Percentiles rank a stretch among this genome's conserved stretches.
Evolutionary conservation across 345 rosid genomes (phyloP).

Genomic region (Trapa bicornis): DNA sequence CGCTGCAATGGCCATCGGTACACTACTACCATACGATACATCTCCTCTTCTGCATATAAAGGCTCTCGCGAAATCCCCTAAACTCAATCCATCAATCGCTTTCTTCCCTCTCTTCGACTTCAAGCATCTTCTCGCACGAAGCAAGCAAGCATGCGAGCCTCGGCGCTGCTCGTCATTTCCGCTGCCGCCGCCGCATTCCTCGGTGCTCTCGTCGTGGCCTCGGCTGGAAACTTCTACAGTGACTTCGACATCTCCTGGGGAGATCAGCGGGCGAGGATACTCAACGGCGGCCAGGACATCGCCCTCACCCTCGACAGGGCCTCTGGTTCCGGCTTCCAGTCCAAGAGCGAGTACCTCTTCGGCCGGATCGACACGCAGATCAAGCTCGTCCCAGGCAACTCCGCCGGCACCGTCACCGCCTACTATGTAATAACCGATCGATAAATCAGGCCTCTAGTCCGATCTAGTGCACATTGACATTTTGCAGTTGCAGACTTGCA

Average conservation of each 20-base stretch:
- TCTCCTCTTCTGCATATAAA: neutral
- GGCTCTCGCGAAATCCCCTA: neutral
- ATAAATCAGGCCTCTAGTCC: too few species aligned
- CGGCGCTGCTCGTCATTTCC: neutral
- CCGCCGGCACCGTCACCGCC: slow-evolving; percentile 53
- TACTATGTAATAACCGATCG: slow-evolving; percentile 25
- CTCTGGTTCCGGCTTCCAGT: slow-evolving; percentile 47
- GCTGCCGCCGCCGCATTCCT: neutral
- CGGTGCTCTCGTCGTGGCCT: slow-evolving; percentile 1
- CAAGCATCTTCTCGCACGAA: neutral
- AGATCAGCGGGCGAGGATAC: slow-evolving; percentile 30
- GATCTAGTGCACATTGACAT: too few species aligned
- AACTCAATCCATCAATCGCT: neutral
- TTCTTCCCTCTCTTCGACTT: neutral
- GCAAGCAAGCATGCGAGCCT: neutral
- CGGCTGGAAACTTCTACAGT: slow-evolving; percentile 6
- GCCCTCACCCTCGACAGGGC: slow-evolving; percentile 21
- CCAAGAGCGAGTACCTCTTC: slow-evolving; percentile 37
- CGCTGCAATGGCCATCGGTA: neutral
- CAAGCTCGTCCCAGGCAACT: slow-evolving; percentile 42
- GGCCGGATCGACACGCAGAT: slow-evolving; percentile 43
- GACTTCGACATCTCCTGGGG: slow-evolving; percentile 14
- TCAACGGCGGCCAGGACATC: slow-evolving; percentile 28
- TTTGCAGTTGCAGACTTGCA: too few species aligned
- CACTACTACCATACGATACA: neutral